Base-by-base conservation (phyloP, 192 early-diverging fungal species). In the Backusella mclennaniae region DNA sequence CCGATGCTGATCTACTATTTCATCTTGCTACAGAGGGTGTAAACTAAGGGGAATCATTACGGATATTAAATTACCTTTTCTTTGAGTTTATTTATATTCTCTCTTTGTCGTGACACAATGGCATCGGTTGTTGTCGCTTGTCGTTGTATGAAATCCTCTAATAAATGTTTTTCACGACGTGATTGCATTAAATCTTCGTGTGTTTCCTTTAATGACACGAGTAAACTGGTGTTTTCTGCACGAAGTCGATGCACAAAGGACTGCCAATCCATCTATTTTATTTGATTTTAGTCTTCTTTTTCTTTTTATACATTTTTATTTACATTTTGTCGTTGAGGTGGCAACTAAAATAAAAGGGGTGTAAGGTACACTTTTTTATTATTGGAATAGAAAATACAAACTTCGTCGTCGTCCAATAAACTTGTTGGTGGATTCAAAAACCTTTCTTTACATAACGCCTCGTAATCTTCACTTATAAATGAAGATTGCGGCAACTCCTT, bases 341-440 rank as follows among this genome's bases (percentile, higher is more conserved):
- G 26, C 29, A 67, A 39, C 35, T 35, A 69, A 68, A 9, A 35
- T 33, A 26, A 26, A 33, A 35, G 66, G 31, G 66, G 66, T 33
- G 2, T 33, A 33, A 33, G 33, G 33, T 33, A 33, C 33, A 33
- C 1, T 67, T 19, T 21, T 69, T 35, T 38, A 31, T 68, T 19
- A 69, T 29, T 31, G n/a, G 31, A 67, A 35, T 67, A 67, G 33
- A 33, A 31, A 67, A 67, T 23, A 36, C 26, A 46, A 44, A 23
- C 21, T 31, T 44, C 70, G 42, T 44, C 42, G 31, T 71, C 70
- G 15, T 71, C 70, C 17, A 46, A 49, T 44, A 71, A 19, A 31
- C 23, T 71, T 21, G 39, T 39, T 46, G 70, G 70, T 49, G 70
- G 70, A 26, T 71, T 71, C 8, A 31, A 46, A 71, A 71, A 71